Percentiles rank a stretch among this genome's conserved stretches.
These are phyloP conservation scores for Platanthera guangdongensis DNA, from an alignment of 106 monocot genomes.

Conservation along the genomic window DNA sequence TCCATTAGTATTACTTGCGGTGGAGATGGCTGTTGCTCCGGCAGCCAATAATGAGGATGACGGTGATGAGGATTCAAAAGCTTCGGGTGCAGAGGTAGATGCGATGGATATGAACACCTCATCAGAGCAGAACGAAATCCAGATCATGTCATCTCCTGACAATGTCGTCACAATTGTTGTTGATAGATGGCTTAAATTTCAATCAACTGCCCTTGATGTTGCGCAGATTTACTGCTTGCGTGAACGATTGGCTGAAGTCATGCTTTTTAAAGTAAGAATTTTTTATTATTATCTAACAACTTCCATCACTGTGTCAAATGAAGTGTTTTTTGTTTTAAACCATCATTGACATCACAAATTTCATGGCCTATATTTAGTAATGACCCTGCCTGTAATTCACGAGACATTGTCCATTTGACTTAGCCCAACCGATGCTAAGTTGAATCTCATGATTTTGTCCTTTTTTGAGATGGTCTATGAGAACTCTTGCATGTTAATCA, in stretches of 20 bases:
- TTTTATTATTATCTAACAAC: neutral
- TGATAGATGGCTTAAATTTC: slow-evolving; percentile 83
- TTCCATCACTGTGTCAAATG: neutral
- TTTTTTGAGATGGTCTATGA: neutral
- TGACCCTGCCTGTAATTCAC: too few species aligned
- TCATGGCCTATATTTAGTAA: neutral
- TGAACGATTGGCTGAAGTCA: slow-evolving; percentile 66
- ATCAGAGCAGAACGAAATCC: slow-evolving; percentile 23
- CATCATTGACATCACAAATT: neutral
- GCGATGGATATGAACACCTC: slow-evolving; percentile 23
- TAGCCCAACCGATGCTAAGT: neutral
- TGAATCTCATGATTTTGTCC: neutral
- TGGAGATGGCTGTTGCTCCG: slow-evolving; percentile 87
- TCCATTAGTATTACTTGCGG: slow-evolving; percentile 62
- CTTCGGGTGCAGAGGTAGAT: slow-evolving; percentile 43
- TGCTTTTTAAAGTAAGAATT: slow-evolving; percentile 68
- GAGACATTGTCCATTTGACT: too few species aligned
- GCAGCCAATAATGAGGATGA: slow-evolving; percentile 29
- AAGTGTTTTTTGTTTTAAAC: neutral
- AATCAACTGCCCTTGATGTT: slow-evolving; percentile 77
- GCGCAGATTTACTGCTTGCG: slow-evolving; percentile 95
- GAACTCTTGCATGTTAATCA: too few species aligned
- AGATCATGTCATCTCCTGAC: slow-evolving; percentile 90
- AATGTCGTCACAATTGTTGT: slow-evolving; percentile 63
- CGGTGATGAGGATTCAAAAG: slow-evolving; percentile 38